Conservation (phyloP, 2,329 filamentous ascomycete species). For the Parastagonospora avenae region DNA sequence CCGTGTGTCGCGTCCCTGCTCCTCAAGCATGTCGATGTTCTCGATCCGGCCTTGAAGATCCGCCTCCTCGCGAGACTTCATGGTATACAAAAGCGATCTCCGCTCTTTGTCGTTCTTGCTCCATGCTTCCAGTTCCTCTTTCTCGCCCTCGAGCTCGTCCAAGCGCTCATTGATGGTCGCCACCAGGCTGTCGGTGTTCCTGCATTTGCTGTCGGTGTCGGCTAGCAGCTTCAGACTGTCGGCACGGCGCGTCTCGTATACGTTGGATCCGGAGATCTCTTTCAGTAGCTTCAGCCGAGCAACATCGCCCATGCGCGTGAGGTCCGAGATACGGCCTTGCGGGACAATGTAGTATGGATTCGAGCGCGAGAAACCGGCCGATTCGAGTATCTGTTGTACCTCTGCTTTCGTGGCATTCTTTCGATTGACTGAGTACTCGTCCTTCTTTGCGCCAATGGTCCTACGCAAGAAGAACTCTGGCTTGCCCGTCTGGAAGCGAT, state of each 20-base stretch:
- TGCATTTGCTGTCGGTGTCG: conserved; percentile 91
- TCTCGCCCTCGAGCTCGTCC: conserved; percentile 91
- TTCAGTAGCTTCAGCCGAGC: conserved; percentile 90
- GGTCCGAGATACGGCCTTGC: conserved; percentile 89
- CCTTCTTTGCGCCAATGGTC: conserved; percentile 96
- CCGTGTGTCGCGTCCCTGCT: conserved; percentile 81
- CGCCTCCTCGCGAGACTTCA: conserved; percentile 86
- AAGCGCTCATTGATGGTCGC: conserved; percentile 91
- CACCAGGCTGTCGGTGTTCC: conserved; percentile 91
- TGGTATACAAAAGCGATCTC: conserved; percentile 90
- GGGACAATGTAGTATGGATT: conserved; percentile 99
- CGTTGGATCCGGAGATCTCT: conserved; percentile 96
- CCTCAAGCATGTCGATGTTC: conserved; percentile 79
- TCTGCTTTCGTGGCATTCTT: conserved; percentile 95
- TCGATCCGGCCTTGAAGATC: conserved; percentile 78
- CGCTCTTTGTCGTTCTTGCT: conserved; percentile 94
- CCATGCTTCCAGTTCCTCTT: conserved; percentile 90
- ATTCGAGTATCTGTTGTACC: conserved; percentile 93
- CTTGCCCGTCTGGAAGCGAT: conserved; percentile 91
- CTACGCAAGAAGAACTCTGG: conserved; percentile 88
- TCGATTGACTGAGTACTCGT: conserved; percentile 96
- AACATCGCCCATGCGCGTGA: conserved; percentile 98
- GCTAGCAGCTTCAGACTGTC: conserved; percentile 97
- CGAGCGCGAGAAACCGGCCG: conserved; percentile 92
- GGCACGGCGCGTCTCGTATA: conserved; percentile 89